Evolutionary conservation across 371 early-diverging fungal genomes (phyloP), one percentile per base, ranked within the genome.

Genomic region (Lichtheimia ornata): DNA sequence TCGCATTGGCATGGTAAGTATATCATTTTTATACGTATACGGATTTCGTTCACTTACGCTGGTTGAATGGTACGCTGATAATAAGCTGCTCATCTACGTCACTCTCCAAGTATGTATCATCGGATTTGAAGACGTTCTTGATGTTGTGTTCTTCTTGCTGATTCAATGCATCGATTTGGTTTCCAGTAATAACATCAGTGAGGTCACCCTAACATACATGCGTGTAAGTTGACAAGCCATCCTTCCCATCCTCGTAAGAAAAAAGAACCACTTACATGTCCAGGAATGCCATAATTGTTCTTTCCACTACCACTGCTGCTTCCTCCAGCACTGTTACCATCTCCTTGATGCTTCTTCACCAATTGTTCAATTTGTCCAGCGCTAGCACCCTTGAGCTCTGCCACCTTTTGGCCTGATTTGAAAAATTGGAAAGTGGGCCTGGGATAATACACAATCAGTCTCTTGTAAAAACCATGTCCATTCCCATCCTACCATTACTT

Each of bases 41-140:
- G 43, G 41, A 15, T 49, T 18, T n/a, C 22, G 18, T 22, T 12
- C 11, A 54, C 70, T 55, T 69, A 76, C 77, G 74, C 83, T 96
- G 95, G 66, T 89, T 92, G 72, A 97, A 97, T 6, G 90, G 87
- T 55, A 96, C 76, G 40, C 84, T 84, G 52, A 97, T 83, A 47
- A 97, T 87, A 18, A 97, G 73, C 71, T 97, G 97, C 80, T 95
- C 97, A 70, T 96, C 97, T 2, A 90, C 91, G 73, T 96, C 97
- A 74, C 91, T 91, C 70, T 95, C 91, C 43, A 97, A 70, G 47
- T 72, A 85, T 5, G 79, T 66, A 6, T 79, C 86, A 59, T 88
- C 87, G 35, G 85, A 83, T 22, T 86, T 82, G 71, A 96, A 93
- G 20, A 93, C 81, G 56, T 89, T 91, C 35, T 83, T 79, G 57